Base-by-base conservation (phyloP, 768 basidiomycete genomes). In the Boletus rex-veris region DNA sequence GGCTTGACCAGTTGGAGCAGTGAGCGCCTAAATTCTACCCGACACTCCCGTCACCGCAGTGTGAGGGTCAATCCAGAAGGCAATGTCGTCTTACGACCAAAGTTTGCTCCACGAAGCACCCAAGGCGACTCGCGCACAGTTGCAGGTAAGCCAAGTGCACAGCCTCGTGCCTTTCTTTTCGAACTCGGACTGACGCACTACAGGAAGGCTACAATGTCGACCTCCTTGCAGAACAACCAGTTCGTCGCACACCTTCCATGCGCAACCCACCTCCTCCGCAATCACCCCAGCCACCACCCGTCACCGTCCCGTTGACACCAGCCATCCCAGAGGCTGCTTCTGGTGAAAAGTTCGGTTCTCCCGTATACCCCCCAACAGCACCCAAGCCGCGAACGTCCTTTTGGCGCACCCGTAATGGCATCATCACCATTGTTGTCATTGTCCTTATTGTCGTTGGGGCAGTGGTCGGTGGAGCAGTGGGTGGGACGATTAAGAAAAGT, bases 381-480 rank as follows among this genome's bases (percentile, higher is more conserved):
- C 10, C 60, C 14, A 58, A 30, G 31, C 16, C 59, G 8, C 44
- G 28, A 16, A 33, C 46, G 15, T 74, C 80, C 5, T 85, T 81
- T 66, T 84, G 78, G 73, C 74, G 77, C 47, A 79, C 70, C 21
- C 75, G 61, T 30, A 77, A 72, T 16, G 80, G 80, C 8, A 68
- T 75, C 7, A 64, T 80, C 37, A 60, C 67, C 50, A 62, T 80
- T 16, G 54, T 66, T 50, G 39, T 81, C 48, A 58, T 70, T 15
- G 65, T 60, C 3, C 28, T 83, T 39, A 60, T 81, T 28, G 55
- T 82, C 47, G 49, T 85, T 40, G 83, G 69, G 1, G 83, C 76
- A 1, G 71, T 79, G 3, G 75, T 85, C 8, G 84, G 82, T 1
- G 84, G 82, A 19, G 82, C 75, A 0, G 83, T 84, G 2, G 84